Evolutionary conservation across 164 flowering plant species (phyloP).

Genomic region (Euptelea pleiosperma): DNA sequence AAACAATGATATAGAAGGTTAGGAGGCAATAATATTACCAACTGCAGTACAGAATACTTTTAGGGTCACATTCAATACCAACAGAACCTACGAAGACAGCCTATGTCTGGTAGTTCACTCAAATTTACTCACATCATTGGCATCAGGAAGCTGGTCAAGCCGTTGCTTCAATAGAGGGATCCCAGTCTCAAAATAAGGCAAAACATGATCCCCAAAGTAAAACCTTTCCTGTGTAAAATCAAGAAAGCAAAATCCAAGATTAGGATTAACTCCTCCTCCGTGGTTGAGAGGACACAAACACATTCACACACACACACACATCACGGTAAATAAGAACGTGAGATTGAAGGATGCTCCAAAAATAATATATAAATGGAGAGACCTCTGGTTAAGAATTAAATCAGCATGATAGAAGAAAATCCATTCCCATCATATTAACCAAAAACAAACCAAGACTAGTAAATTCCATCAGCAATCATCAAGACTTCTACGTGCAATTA

Average conservation of each 20-base stretch:
- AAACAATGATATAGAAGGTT: not conserved
- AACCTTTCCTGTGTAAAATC: conserved; percentile 68
- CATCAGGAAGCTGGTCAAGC: conserved; percentile 78
- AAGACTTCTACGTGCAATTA: too few relatives aligned
- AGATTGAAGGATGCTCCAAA: not conserved
- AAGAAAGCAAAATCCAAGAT: not conserved
- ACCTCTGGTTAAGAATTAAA: not conserved
- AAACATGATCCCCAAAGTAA: conserved; percentile 86
- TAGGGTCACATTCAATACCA: too few relatives aligned
- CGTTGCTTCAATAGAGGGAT: conserved; percentile 87
- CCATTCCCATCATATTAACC: too few relatives aligned
- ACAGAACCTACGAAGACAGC: not conserved
- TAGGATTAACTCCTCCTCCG: conserved; percentile 3
- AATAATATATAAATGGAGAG: not conserved
- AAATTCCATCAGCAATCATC: too few relatives aligned
- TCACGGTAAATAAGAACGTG: not conserved
- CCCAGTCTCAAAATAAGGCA: conserved; percentile 93
- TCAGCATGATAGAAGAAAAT: not conserved
- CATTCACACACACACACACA: too few relatives aligned
- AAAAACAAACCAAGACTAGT: too few relatives aligned
- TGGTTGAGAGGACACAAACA: not conserved
- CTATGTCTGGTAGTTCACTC: not conserved
- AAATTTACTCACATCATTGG: conserved; percentile 56
- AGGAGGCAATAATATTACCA: not conserved
- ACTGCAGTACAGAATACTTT: not conserved